Percentiles rank a stretch among this genome's conserved stretches.
Evolutionary conservation across 768 basidiomycete genomes (phyloP).

Genomic region (Rubroboletus pulcherrimus): DNA sequence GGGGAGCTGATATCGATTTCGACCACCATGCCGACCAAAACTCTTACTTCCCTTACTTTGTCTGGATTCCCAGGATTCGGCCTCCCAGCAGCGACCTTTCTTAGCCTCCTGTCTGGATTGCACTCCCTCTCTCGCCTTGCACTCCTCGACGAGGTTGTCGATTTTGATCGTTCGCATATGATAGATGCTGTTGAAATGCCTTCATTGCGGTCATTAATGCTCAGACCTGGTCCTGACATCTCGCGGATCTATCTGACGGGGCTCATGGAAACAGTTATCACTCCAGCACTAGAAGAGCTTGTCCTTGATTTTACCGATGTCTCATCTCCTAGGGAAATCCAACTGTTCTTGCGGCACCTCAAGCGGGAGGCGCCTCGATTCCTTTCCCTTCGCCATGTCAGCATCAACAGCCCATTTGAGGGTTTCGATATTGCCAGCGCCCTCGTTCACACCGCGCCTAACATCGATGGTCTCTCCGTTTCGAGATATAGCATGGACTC

Average conservation of each 20-base stretch:
- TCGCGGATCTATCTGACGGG: conserved; percentile 28
- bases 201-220: conserved; percentile 17
- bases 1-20: conserved; percentile 18
- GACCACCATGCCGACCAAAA: conserved; percentile 12
- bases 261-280: conserved; percentile 20
- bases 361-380: conserved; percentile 27
- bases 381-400: conserved; percentile 20
- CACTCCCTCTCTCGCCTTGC: conserved; percentile 20
- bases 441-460: conserved; percentile 23
- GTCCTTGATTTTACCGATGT: conserved; percentile 24
- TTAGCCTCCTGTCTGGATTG: conserved; percentile 22
- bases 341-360: conserved; percentile 27
- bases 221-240: conserved; percentile 27
- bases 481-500: conserved; percentile 26
- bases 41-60: conserved; percentile 25
- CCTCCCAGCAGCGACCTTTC: conserved; percentile 19
- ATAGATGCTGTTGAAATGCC: conserved; percentile 14
- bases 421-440: conserved; percentile 21
- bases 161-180: conserved; percentile 20
- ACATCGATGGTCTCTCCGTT: conserved; percentile 23
- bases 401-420: conserved; percentile 25
- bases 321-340: conserved; percentile 25
- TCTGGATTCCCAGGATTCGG: conserved; percentile 20
- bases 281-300: conserved; percentile 25
- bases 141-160: conserved; percentile 26